These are phyloP conservation scores for Zalerion maritima DNA, from an alignment of 495 filamentous ascomycete species.

Conservation along the genomic window DNA sequence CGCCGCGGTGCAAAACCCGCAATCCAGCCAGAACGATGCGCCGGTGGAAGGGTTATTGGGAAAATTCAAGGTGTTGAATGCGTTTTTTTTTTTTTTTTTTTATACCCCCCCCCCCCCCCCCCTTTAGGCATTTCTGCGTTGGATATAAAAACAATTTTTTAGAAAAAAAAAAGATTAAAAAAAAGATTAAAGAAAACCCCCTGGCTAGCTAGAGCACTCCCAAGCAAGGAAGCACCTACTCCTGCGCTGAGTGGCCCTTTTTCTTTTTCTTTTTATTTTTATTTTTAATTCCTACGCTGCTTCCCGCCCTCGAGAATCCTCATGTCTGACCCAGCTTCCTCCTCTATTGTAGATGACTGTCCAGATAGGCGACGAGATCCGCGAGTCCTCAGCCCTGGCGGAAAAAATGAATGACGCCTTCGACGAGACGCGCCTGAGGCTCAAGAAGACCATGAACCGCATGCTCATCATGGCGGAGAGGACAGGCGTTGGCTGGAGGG, in stretches of 20 bases:
- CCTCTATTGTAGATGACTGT: slow-evolving; percentile 47
- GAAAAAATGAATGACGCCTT: slow-evolving; percentile 87
- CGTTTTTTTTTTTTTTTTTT: slow-evolving; percentile 32
- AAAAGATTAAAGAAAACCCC: slow-evolving; percentile 1
- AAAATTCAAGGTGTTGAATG: slow-evolving; percentile 66
- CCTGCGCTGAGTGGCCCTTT: no score
- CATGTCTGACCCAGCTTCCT: no score
- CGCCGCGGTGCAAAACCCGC: slow-evolving; percentile 56
- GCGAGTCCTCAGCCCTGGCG: slow-evolving; percentile 67
- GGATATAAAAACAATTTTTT: slow-evolving; percentile 2
- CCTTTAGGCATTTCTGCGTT: slow-evolving; percentile 9
- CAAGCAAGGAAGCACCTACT: no score
- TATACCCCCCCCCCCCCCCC: no score
- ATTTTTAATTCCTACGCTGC: no score
- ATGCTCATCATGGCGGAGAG: slow-evolving; percentile 93
- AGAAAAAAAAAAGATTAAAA: background rate
- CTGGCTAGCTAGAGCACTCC: no score
- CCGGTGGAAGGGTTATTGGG: slow-evolving; percentile 58
- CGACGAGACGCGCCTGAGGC: slow-evolving; percentile 61
- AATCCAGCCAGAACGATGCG: slow-evolving; percentile 67
- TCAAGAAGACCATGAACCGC: slow-evolving; percentile 86
- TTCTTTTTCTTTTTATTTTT: background rate
- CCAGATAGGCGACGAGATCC: slow-evolving; percentile 89
- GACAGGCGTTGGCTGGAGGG: slow-evolving; percentile 86
- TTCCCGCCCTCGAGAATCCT: no score